A percentile compares a stretch with the other conserved stretches of the same genome.
These are phyloP conservation scores for Komagataella kurtzmanii DNA, from an alignment of 805 yeast species.

Conservation along the genomic window DNA sequence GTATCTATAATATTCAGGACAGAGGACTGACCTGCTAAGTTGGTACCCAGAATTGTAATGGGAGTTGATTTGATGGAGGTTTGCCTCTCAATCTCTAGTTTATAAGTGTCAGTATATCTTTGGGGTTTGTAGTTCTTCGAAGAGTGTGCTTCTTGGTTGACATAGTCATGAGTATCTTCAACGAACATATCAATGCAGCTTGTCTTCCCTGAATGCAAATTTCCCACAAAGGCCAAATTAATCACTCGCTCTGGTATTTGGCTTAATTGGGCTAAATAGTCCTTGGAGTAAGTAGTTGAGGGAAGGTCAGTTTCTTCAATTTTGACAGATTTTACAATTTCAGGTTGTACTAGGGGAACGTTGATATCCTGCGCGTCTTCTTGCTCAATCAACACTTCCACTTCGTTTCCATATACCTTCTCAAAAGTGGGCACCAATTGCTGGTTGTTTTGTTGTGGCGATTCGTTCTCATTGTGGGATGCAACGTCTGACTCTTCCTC, in stretches of 20 bases:
- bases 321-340: slow-evolving; percentile 23
- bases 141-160: background rate
- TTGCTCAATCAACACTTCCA: slow-evolving; percentile 43
- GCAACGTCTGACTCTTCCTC: slow-evolving; percentile 12
- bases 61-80: slow-evolving; percentile 52
- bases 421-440: slow-evolving; percentile 18
- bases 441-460: slow-evolving; percentile 13
- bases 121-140: slow-evolving; percentile 29
- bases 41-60: slow-evolving; percentile 44
- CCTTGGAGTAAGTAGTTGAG: slow-evolving; percentile 41
- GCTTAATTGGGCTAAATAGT: slow-evolving; percentile 40
- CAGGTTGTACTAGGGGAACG: slow-evolving; percentile 57
- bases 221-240: slow-evolving; percentile 72
- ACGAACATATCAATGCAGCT: slow-evolving; percentile 59
- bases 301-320: slow-evolving; percentile 47
- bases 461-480: slow-evolving; percentile 30
- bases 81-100: slow-evolving; percentile 58
- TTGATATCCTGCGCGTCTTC: slow-evolving; percentile 31
- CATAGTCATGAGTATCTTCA: slow-evolving; percentile 42
- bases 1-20: slow-evolving; percentile 63
- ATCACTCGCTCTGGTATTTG: slow-evolving; percentile 50
- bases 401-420: slow-evolving; percentile 44
- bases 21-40: slow-evolving; percentile 37
- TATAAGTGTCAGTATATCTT: slow-evolving; percentile 61
- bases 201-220: slow-evolving; percentile 78